Percentiles rank a stretch among this genome's conserved stretches.
phyloP scores from a whole-genome alignment of 129 eudicot species.

The Smallanthus sonchifolius region DNA sequence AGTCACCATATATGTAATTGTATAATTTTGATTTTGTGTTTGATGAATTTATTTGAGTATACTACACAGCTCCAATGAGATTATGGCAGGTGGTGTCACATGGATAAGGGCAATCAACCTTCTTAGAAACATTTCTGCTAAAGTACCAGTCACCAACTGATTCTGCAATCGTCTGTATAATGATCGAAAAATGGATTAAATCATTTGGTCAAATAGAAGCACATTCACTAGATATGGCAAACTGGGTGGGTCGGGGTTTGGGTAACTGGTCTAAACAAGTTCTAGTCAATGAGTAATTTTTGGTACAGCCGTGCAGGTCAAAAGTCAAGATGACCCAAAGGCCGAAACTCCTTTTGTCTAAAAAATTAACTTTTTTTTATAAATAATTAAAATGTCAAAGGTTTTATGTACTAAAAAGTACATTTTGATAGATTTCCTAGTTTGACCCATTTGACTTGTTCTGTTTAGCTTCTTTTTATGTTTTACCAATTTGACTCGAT shows the following conservation, averaged over 20 bases:
- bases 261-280: not conserved
- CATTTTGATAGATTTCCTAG: not conserved
- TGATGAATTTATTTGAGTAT: not conserved
- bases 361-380: not conserved
- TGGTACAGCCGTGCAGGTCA: not conserved
- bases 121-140: conserved; percentile 52
- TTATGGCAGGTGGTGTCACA: conserved; percentile 78
- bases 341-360: not conserved
- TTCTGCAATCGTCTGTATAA: conserved; percentile 75
- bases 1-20: not conserved
- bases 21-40: conserved; percentile 14
- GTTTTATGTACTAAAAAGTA: not conserved
- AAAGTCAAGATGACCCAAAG: not conserved
- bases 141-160: conserved; percentile 99
- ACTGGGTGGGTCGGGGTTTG: not conserved
- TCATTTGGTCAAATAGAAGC: not conserved
- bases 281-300: not conserved
- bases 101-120: conserved; percentile 80
- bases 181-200: not conserved
- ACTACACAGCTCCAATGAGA: conserved; percentile 30
- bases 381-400: not conserved
- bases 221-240: not conserved
- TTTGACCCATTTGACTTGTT: not conserved
- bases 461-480: not conserved
- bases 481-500: not conserved